phyloP scores from a whole-genome alignment of 192 early-diverging fungal species.

The Umbelopsis sp. region DNA sequence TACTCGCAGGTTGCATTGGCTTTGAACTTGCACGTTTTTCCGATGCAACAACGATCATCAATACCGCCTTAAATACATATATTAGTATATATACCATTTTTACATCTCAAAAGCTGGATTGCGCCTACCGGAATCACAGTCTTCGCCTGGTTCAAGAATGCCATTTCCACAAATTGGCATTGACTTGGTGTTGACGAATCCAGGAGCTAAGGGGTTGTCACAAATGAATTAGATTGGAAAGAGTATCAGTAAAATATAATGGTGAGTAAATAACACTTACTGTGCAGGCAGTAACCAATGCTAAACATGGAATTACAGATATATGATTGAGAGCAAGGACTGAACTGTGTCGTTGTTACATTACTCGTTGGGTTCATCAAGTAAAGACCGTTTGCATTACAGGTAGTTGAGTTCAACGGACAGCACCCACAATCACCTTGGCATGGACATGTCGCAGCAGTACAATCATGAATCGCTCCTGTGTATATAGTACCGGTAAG shows the following conservation, averaged over 20 bases:
- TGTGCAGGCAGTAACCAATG: conserved; percentile 30
- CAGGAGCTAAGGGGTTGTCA: conserved; percentile 36
- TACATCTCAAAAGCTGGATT: not conserved
- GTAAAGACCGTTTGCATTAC: conserved; percentile 65
- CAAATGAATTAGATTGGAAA: not conserved
- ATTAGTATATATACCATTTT: not conserved
- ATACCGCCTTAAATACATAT: conserved; percentile 28
- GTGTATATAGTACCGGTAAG: not conserved
- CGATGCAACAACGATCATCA: conserved; percentile 84
- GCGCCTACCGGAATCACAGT: conserved; percentile 85
- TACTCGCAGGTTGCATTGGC: conserved; percentile 72
- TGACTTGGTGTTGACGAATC: conserved; percentile 33
- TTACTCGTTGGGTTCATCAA: conserved; percentile 82
- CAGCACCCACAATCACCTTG: conserved; percentile 59
- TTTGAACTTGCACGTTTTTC: conserved; percentile 81
- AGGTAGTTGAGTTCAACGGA: conserved; percentile 66
- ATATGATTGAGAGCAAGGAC: conserved; percentile 61
- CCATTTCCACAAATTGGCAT: conserved; percentile 95
- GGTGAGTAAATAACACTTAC: conserved; percentile 11
- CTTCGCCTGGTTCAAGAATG: conserved; percentile 84
- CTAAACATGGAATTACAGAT: conserved; percentile 47
- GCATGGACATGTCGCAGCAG: conserved; percentile 61
- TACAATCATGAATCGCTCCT: conserved; percentile 90
- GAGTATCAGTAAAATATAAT: not conserved
- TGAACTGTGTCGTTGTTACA: conserved; percentile 62